These are phyloP conservation scores for Scheffersomyces stambukii DNA, from an alignment of 1,139 yeast genomes.

Conservation along the genomic window DNA sequence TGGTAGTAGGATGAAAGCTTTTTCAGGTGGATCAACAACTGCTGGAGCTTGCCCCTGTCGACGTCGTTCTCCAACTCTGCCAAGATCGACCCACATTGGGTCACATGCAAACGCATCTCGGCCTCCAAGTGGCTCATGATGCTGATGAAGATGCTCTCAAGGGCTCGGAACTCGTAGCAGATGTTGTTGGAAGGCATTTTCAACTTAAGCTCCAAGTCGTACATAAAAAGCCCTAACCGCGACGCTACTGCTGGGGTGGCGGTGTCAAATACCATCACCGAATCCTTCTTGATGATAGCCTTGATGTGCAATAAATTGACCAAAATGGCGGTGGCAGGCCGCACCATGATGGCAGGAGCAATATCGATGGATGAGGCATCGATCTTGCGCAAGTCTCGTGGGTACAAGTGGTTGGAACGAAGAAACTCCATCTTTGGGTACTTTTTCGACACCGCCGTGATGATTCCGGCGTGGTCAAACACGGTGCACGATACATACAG, in stretches of 20 bases:
- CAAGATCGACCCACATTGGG: slow-evolving; percentile 71
- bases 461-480: slow-evolving; percentile 70
- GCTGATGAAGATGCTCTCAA: slow-evolving; percentile 82
- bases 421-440: slow-evolving; percentile 75
- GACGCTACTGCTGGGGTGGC: slow-evolving; percentile 51
- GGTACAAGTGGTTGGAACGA: slow-evolving; percentile 68
- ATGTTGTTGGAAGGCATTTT: slow-evolving; percentile 33
- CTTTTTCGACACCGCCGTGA: slow-evolving; percentile 69
- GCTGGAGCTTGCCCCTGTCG: slow-evolving; percentile 77
- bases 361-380: slow-evolving; percentile 88
- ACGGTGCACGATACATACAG: slow-evolving; percentile 63
- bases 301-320: slow-evolving; percentile 81
- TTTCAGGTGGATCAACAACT: slow-evolving; percentile 76
- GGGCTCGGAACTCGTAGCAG: slow-evolving; percentile 79
- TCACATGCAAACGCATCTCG: slow-evolving; percentile 73
- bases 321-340: slow-evolving; percentile 68
- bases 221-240: slow-evolving; percentile 75
- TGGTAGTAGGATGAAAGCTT: slow-evolving; percentile 77
- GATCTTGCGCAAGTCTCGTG: slow-evolving; percentile 80
- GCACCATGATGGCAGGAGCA: slow-evolving; percentile 80
- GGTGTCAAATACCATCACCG: slow-evolving; percentile 79
- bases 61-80: slow-evolving; percentile 82
- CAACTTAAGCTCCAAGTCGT: slow-evolving; percentile 79
- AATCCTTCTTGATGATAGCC: slow-evolving; percentile 77
- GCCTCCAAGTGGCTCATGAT: slow-evolving; percentile 81